Evolutionary conservation across 1,284 basidiomycete species (phyloP).

Genomic region (Microbotryum intermedium): DNA sequence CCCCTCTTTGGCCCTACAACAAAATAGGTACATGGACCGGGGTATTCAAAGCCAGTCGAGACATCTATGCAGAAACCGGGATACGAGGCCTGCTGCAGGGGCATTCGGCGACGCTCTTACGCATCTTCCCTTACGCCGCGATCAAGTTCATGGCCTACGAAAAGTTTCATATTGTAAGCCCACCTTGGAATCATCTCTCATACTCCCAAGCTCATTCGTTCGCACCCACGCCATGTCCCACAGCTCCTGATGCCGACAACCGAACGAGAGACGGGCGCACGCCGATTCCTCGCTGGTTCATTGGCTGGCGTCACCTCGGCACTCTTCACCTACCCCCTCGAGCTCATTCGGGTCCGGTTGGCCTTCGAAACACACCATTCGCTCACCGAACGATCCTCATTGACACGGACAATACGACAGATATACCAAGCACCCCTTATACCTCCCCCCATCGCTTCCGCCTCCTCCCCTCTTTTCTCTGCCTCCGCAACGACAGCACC

Average conservation of each 20-base stretch:
- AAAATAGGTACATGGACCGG: conserved; percentile 69
- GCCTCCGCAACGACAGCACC: conserved; percentile 11
- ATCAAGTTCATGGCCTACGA: conserved; percentile 99
- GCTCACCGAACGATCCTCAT: conserved; percentile 48
- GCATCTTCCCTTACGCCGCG: conserved; percentile 86
- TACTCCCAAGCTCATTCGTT: neutral
- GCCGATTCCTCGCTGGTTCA: conserved; percentile 83
- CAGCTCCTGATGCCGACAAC: conserved; percentile 71
- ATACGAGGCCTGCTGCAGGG: conserved; percentile 82
- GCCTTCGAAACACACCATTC: conserved; percentile 51
- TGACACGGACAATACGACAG: conserved; percentile 52
- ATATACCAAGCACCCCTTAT: conserved; percentile 56
- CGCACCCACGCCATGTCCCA: neutral
- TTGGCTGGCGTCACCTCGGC: conserved; percentile 82
- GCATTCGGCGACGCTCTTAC: conserved; percentile 73
- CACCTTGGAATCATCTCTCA: no score
- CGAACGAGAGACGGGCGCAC: conserved; percentile 64
- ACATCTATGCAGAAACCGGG: conserved; percentile 68
- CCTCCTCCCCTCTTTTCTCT: conserved; percentile 27
- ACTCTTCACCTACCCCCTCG: conserved; percentile 86
- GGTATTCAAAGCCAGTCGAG: conserved; percentile 60
- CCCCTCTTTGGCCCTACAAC: neutral
- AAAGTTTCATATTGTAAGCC: conserved; percentile 61
- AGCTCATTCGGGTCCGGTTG: conserved; percentile 88
- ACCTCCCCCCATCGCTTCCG: conserved; percentile 40